These are phyloP conservation scores for Spongiforma sp. DNA, from an alignment of 1,284 basidiomycete species.

Conservation along the genomic window DNA sequence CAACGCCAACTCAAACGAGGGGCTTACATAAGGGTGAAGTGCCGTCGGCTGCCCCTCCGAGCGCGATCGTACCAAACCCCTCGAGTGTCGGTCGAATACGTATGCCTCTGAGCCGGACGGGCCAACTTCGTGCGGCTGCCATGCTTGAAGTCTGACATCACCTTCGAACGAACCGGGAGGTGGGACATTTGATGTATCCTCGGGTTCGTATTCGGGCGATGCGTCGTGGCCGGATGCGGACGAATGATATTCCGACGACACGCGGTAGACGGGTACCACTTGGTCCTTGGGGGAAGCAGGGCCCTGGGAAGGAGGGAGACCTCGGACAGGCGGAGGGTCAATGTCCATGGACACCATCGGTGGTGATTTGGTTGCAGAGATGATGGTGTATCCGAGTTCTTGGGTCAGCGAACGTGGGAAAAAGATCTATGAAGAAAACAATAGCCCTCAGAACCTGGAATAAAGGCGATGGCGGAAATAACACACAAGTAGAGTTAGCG, in stretches of 20 bases:
- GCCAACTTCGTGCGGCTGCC: conserved; percentile 22
- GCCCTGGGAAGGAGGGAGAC: conserved; percentile 5
- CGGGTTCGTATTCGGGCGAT: conserved; percentile 38
- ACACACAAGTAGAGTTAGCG: conserved; percentile 70
- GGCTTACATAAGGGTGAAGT: conserved; percentile 39
- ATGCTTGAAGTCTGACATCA: conserved; percentile 30
- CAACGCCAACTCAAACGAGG: neutral
- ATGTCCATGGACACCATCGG: conserved; percentile 15
- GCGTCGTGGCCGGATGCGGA: conserved; percentile 31
- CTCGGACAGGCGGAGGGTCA: conserved; percentile 1
- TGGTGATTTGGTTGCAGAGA: conserved; percentile 26
- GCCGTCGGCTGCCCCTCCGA: conserved; percentile 32
- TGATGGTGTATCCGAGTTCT: conserved; percentile 62
- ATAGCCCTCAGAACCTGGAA: neutral
- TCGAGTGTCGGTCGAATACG: conserved; percentile 35
- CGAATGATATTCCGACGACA: conserved; percentile 23
- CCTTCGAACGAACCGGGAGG: conserved; percentile 28
- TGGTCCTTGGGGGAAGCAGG: conserved; percentile 31
- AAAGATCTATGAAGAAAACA: conserved; percentile 55
- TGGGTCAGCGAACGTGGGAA: conserved; percentile 72
- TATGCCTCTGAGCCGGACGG: conserved; percentile 28
- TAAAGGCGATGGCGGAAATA: neutral
- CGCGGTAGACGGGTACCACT: conserved; percentile 14
- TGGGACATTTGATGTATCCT: conserved; percentile 22
- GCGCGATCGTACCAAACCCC: conserved; percentile 35